Evolutionary conservation across 306 rosid genomes (phyloP).

Genomic region (Ormosia semicastrata): DNA sequence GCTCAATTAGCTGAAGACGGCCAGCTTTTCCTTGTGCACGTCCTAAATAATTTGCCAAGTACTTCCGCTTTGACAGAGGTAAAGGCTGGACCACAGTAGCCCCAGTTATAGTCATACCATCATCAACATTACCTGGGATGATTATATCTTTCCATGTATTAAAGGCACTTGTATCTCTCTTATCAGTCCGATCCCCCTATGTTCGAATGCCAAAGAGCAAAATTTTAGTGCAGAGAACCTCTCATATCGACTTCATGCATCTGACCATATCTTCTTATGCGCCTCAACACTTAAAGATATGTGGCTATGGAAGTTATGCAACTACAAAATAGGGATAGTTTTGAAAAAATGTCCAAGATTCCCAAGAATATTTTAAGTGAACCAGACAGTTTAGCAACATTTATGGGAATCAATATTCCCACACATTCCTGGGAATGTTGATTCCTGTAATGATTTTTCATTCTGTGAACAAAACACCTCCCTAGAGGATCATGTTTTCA

Average conservation of each 20-base stretch:
- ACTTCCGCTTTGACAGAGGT: conserved; percentile 80
- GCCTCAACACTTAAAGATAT: neutral
- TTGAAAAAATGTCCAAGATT: neutral
- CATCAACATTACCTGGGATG: conserved; percentile 95
- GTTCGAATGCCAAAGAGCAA: conserved; percentile 32
- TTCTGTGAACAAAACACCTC: neutral
- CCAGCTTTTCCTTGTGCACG: conserved; percentile 96
- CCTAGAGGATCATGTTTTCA: neutral
- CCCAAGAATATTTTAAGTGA: neutral
- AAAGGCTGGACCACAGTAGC: conserved; percentile 58
- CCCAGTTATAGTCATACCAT: conserved; percentile 61
- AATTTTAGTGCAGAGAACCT: neutral
- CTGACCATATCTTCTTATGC: neutral
- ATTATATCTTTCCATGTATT: conserved; percentile 98
- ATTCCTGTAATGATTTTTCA: neutral
- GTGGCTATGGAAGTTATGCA: conserved; percentile 4
- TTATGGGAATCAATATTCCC: neutral
- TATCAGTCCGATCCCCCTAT: conserved; percentile 97
- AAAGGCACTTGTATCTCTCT: conserved; percentile 84
- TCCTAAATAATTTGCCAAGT: conserved; percentile 88
- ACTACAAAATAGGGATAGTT: neutral
- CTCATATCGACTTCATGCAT: neutral
- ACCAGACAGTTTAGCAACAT: neutral
- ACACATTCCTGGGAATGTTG: neutral
- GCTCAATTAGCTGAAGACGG: conserved; percentile 81